Evolutionary conservation across 306 rosid genomes (phyloP), one percentile per base, ranked within the genome.

Genomic region (Begonia loranthoides): DNA sequence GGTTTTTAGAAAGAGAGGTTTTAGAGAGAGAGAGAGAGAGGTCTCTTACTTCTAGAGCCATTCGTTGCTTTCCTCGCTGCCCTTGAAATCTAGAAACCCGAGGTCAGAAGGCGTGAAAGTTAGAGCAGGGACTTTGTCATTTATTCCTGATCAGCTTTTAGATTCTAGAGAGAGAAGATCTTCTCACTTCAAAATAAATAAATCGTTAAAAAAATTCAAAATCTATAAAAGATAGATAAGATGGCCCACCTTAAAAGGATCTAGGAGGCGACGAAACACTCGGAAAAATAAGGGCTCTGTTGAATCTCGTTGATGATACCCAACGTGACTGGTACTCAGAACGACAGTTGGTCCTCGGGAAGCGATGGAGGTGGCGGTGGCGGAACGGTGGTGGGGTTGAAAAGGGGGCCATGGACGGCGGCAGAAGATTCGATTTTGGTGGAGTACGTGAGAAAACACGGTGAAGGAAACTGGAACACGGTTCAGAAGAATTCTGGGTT

Each of bases 381-480:
- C 1, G 65, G 54, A 5, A 36, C 15, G 10, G 79, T 66, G 1
- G 72, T 64, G 39, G 51, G 50, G 54, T 45, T 82, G 49, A 89
- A 82, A 67, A 89, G 84, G 51, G 97, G 95, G 17, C 97, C 95
- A 3, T 89, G 97, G 97, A 82, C 95, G 49, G 66, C 83, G 1
- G 62, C 71, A 1, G 97, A 89, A 67, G 97, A 84, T 69, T 74
- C 71, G 9, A 59, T 84, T 68, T 70, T 84, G 8, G 63, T 80
- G 9, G 94, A 85, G 38, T 89, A 84, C 52, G 95, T 89, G 58
- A 74, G 77, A 49, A 82, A 76, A n/a, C 78, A 82, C 5, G 95
- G 97, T 9, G 94, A 84, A 63, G 95, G 97, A 13, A 84, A 89
- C 51, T 89, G 97, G 97, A 89, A 85, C 41, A 71, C 85, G 0